A percentile compares a stretch with the other conserved stretches of the same genome.
Conservation (phyloP, 2,329 filamentous ascomycete genomes). For the Pseudofabraea citricarpa region DNA sequence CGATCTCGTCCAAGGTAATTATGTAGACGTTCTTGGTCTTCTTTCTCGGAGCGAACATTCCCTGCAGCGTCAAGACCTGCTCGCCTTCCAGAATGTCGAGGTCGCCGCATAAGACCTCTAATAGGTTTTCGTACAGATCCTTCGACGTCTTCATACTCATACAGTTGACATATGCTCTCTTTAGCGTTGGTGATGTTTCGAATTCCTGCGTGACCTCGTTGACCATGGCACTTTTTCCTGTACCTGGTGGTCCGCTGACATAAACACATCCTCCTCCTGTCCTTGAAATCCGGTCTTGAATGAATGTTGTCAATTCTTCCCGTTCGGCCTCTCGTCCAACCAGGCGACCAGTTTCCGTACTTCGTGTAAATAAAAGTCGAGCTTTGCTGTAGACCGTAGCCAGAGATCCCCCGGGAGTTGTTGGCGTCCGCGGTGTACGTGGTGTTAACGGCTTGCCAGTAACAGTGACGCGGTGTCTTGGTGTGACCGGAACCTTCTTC, state of each 20-base stretch:
- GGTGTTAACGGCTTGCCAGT: conserved; percentile 72
- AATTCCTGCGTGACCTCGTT: conserved; percentile 68
- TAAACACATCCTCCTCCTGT: conserved; percentile 78
- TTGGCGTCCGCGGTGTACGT: conserved; percentile 70
- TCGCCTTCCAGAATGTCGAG: conserved; percentile 58
- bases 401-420: conserved; percentile 58
- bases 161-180: conserved; percentile 84
- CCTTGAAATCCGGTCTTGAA: conserved; percentile 56
- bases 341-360: conserved; percentile 26
- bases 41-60: conserved; percentile 63
- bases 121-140: conserved; percentile 76
- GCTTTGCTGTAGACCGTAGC: conserved; percentile 83
- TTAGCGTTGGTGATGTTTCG: conserved; percentile 45
- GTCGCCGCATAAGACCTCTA: conserved; percentile 62
- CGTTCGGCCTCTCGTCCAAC: conserved; percentile 41
- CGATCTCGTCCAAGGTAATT: conserved; percentile 92
- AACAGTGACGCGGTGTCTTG: conserved; percentile 77
- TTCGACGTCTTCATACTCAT: conserved; percentile 90
- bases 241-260: conserved; percentile 91
- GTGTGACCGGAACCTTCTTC: conserved; percentile 67
- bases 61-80: conserved; percentile 62
- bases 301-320: conserved; percentile 62
- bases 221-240: conserved; percentile 93
- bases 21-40: conserved; percentile 59
- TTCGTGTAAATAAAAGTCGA: conserved; percentile 78